Base-by-base conservation (phyloP, 78 protist genomes). In the Protostelium mycophagum region DNA sequence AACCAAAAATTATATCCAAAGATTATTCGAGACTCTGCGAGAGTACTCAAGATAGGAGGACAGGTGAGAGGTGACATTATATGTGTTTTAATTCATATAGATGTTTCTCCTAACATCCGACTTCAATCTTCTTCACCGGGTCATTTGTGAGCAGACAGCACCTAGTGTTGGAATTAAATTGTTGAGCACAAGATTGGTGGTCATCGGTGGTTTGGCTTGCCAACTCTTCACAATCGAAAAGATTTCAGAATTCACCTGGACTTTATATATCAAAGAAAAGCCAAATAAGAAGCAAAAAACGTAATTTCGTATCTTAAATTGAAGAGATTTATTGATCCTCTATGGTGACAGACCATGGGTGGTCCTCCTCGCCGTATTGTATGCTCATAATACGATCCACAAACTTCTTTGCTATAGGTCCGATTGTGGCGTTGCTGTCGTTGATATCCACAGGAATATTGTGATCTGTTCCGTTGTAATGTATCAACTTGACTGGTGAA, bases 401-500 rank as follows among this genome's bases (percentile, higher is more conserved):
- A 63, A 93, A 0, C 36, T 92, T 88, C 34, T 86, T 37, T 28
- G 98, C 90, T 34, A 96, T 63, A 85, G 93, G 91, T 16, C 98
- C 98, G 31, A 86, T 85, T 83, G 85, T 63, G 63, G 88, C 36
- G 1, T 63, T 37, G 0, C 89, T 31, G 37, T 92, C 91, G 36
- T 38, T 63, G 0, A 85, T 83, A 28, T 85, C 88, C 38, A 96
- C 89, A 35, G 98, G 98, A 35, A 94, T 92, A 37, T 90, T 90
- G 31, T 94, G 88, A 34, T 88, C 90, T 38, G 86, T 85, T 83
- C 97, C 99, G 92, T 95, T 35, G 93, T 90, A 98, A 38, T 37
- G 28, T 84, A 99, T 95, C 9, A 84, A 38, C 34, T 91, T 36
- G 84, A 99, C 95, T 36, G 99, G 99, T 5, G 95, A 85, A 28